phyloP scores from a whole-genome alignment of 2,329 filamentous ascomycete species.

The Fusarium dimerum region DNA sequence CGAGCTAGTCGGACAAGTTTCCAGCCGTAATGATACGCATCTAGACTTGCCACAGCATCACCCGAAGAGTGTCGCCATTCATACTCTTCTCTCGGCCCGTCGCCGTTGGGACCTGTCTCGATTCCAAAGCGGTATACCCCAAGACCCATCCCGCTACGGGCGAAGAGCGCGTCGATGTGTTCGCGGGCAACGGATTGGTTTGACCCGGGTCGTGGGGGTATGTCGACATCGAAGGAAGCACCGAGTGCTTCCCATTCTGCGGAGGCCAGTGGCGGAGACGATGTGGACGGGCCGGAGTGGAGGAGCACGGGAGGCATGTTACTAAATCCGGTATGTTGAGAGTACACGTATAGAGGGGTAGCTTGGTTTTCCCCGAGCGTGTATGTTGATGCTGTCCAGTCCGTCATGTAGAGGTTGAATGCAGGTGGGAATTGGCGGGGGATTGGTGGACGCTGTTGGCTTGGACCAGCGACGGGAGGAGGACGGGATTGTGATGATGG shows the following conservation, averaged over 20 bases:
- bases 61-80: conserved; percentile 24
- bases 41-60: conserved; percentile 15
- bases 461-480: conserved; percentile 1
- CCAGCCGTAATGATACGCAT: conserved; percentile 18
- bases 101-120: conserved; percentile 16
- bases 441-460: not conserved
- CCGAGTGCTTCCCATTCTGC: conserved; percentile 16
- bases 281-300: conserved; percentile 21
- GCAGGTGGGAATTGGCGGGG: conserved; percentile 20
- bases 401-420: conserved; percentile 23
- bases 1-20: conserved; percentile 23
- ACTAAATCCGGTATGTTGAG: conserved; percentile 12
- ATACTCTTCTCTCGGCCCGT: conserved; percentile 22
- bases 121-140: conserved; percentile 16
- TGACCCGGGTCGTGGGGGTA: conserved; percentile 19
- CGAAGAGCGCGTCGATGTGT: conserved; percentile 5
- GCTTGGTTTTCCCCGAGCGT: conserved; percentile 20
- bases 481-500: not conserved
- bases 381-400: conserved; percentile 5
- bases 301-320: conserved; percentile 18
- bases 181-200: conserved; percentile 12
- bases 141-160: conserved; percentile 8
- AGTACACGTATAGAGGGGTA: conserved; percentile 23
- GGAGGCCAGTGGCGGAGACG: conserved; percentile 19
- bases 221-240: conserved; percentile 18